Base-by-base conservation (phyloP, 106 monocot species). In the Agapanthus africanus region DNA sequence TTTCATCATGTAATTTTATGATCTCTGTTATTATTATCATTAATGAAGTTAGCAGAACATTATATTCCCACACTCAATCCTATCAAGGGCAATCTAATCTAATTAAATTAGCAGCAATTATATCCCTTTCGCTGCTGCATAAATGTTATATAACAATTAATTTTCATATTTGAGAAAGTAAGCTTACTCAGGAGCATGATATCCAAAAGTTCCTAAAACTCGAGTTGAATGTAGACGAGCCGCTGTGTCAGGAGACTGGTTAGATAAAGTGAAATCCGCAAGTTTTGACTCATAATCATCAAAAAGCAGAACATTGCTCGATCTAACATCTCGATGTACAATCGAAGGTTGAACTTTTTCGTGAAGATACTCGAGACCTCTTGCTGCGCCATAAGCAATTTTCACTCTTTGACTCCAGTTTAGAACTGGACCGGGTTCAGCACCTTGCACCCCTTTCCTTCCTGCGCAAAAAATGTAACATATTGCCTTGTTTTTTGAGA, bases 101-200 rank as follows among this genome's bases (percentile, higher is more conserved):
- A n/a, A n/a, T n/a, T n/a, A n/a, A n/a, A n/a, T n/a, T n/a, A n/a
- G n/a, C n/a, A n/a, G n/a, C n/a, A n/a, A 13, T n/a, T n/a, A n/a
- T n/a, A n/a, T n/a, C n/a, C n/a, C n/a, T n/a, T n/a, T n/a, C n/a
- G n/a, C n/a, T n/a, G n/a, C n/a, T n/a, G n/a, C n/a, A n/a, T n/a
- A n/a, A n/a, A n/a, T n/a, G n/a, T n/a, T n/a, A n/a, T n/a, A n/a
- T n/a, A n/a, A n/a, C n/a, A n/a, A n/a, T n/a, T n/a, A n/a, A n/a
- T n/a, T n/a, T n/a, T n/a, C n/a, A n/a, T n/a, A n/a, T 41, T 41
- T 41, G 40, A 13, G 40, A 50, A 27, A 50, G 31, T 40, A 39
- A 60, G 14, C 73, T 76, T 80, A 87, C 87, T 87, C 87, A n/a
- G 87, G 87, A 60, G 82, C 82, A 77, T 82, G 82, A 65, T 82